Base-by-base conservation (phyloP, 306 rosid species). In the Coriaria nepalensis region DNA sequence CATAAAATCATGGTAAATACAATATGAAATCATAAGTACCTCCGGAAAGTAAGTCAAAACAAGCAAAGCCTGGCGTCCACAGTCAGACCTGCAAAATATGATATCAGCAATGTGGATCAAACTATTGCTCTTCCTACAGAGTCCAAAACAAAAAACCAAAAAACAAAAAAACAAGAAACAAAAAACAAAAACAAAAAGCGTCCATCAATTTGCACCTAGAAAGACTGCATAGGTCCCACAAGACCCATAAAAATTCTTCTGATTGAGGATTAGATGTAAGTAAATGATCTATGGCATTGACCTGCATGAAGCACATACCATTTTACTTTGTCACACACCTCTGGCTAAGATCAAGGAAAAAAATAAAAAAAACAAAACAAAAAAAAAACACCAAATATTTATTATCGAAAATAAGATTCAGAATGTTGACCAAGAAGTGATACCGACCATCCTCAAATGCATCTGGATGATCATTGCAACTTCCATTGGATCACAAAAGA, bases 401-500 rank as follows among this genome's bases (percentile, higher is more conserved):
- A 3, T 3, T 20, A 38, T 55, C 48, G 12, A 43, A 33, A 35
- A 42, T 35, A 37, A 15, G 44, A 50, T 38, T 13, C 29, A 45
- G 53, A 39, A 38, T 42, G 29, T 48, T 39, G 41, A 58, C 11
- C 33, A 29, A 13, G 43, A 29, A 67, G 65, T 38, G 35, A 40
- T 36, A 73, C 95, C 66, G 57, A 90, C 98, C 87, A 90, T 80
- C 74, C 83, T 85, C 77, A 90, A 74, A 68, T 90, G 95, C 64
- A 75, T 68, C 72, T 72, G 75, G 37, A 81, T 62, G 55, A 90
- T 69, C 77, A 62, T 78, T 53, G 94, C 85, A 71, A 90, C 75
- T 76, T 90, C 87, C 69, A 15, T 69, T 2, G 92, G 86, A 61
- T 69, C 69, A 54, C 92, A 85, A 71, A 66, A 79, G 94, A 90